Percentiles rank a stretch among this genome's conserved stretches.
These are phyloP conservation scores for Porpolomopsis calyptriformis DNA, from an alignment of 768 basidiomycete genomes.

Conservation along the genomic window DNA sequence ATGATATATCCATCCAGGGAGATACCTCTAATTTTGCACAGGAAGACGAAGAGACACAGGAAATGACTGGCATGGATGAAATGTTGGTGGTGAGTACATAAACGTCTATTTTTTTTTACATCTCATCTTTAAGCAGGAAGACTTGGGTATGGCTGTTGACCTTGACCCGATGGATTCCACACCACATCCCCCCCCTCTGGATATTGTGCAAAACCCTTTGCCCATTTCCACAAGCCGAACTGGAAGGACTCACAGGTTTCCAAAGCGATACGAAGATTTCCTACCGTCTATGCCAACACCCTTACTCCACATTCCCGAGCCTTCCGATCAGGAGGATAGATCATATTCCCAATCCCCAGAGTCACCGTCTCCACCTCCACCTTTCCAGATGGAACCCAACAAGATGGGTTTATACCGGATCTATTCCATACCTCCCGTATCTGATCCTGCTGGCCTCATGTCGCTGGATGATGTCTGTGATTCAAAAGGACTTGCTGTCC, in stretches of 20 bases:
- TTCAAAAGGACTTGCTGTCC: no score
- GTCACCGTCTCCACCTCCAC: conserved; percentile 11
- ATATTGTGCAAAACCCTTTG: not conserved
- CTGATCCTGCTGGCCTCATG: no score
- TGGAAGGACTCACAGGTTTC: not conserved
- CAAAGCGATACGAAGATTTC: not conserved
- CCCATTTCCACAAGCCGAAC: not conserved
- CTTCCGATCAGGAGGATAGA: conserved; percentile 8
- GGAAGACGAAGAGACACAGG: no score
- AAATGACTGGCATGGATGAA: no score
- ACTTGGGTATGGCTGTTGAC: not conserved
- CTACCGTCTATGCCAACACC: conserved; percentile 6
- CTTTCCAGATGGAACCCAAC: conserved; percentile 11
- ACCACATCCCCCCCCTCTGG: not conserved
- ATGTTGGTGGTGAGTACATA: no score
- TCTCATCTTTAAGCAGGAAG: no score
- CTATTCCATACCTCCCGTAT: conserved; percentile 15
- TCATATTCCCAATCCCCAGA: conserved; percentile 12
- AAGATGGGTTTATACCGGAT: conserved; percentile 14
- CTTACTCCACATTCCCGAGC: conserved; percentile 14
- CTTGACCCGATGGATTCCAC: not conserved
- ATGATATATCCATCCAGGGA: no score
- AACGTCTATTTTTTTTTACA: no score
- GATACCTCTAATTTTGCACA: no score
- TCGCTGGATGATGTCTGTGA: no score